Conservation (phyloP, 1,284 basidiomycete species). For the Flammula alnicola region DNA sequence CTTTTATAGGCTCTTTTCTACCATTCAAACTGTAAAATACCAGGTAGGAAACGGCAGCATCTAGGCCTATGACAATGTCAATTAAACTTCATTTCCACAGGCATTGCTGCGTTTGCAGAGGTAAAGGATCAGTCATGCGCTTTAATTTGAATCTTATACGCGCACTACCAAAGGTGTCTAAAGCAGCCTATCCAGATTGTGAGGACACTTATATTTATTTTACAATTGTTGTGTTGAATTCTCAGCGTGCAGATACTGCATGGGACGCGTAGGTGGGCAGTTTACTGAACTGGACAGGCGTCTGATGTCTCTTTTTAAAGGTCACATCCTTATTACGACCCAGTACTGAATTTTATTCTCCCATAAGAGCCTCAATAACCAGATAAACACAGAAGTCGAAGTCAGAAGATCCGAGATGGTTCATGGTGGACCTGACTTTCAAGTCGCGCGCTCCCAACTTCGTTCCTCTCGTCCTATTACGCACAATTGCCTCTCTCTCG, state of each 20-base stretch:
- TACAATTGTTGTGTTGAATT: slow-evolving; percentile 18
- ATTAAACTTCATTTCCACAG: slow-evolving; percentile 40
- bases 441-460: slow-evolving; percentile 70
- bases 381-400: slow-evolving; percentile 69
- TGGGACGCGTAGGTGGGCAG: slow-evolving; percentile 76
- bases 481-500: slow-evolving; percentile 57
- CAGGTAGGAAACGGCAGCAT: no score
- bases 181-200: slow-evolving; percentile 91
- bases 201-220: slow-evolving; percentile 35
- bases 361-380: no score
- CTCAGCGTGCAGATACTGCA: slow-evolving; percentile 69
- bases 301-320: slow-evolving; percentile 20
- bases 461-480: slow-evolving; percentile 80
- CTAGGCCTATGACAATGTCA: slow-evolving; percentile 2
- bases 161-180: slow-evolving; percentile 59
- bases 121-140: slow-evolving; percentile 37
- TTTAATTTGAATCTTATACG: background rate
- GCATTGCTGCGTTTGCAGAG: slow-evolving; percentile 85
- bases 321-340: slow-evolving; percentile 73
- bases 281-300: slow-evolving; percentile 1
- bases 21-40: slow-evolving; percentile 91
- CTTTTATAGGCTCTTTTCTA: slow-evolving; percentile 72
- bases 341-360: slow-evolving; percentile 2
- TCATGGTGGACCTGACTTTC: slow-evolving; percentile 88
- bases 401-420: slow-evolving; percentile 84